Evolutionary conservation across 2,329 filamentous ascomycete genomes (phyloP), one percentile per base, ranked within the genome.

Genomic region (Alternaria sp.): DNA sequence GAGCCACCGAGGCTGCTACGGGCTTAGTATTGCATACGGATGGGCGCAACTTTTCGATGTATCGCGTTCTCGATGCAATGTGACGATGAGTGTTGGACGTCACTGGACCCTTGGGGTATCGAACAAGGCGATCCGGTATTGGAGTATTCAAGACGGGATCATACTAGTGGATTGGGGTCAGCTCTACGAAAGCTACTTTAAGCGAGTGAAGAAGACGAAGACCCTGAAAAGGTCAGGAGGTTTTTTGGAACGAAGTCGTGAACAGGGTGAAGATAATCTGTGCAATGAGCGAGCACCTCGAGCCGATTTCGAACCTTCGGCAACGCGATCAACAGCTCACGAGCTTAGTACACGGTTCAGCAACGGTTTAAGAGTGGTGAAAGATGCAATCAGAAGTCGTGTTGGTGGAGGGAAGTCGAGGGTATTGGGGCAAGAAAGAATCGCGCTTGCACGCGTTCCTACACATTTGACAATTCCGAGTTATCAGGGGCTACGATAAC

Each of bases 161-260:
- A 34, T 66, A 17, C 48, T 62, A 14, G 46, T 60, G 21, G 54
- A 63, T 13, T 62, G 61, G 53, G 49, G 13, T n/a, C 40, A 45
- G 28, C 28, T 63, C n/a, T 56, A 58, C 28, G 56, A 41, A 21
- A 41, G 51, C 14, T 63, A 60, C 14, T 57, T 56, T 24, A 37
- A 33, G 14, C 51, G 56, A 24, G 41, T 61, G 13, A 36, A 36
- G 17, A 54, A 37, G 28, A 45, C 36, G 21, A 51, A 17, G 21
- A 53, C 51, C 34, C 49, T 45, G n/a, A 42, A 40, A 37, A 41
- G 36, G 37, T 41, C 23, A 7, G 24, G 6, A 34, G 36, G 7
- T 58, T 48, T 24, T 7, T 45, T 55, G 2, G 54, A 52, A 14
- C 34, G 21, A 3, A 50, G 40, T 21, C 21, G 51, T 21, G 29